Evolutionary conservation across 73 alveolate genomes (phyloP).

Genomic region (Blepharisma stoltei): DNA sequence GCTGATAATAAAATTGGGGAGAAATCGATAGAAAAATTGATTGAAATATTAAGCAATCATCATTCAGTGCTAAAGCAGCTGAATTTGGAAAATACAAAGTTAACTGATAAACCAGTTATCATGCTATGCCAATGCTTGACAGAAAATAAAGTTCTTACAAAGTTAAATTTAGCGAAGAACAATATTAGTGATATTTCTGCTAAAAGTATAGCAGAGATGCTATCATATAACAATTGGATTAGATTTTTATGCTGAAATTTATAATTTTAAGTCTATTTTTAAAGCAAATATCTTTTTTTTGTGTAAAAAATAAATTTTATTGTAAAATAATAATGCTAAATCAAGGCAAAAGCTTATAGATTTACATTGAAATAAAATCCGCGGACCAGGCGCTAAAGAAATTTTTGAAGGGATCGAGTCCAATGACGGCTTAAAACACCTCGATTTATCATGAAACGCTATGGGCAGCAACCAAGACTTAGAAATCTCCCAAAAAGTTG

Average conservation of each 20-base stretch:
- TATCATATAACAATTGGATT: not conserved
- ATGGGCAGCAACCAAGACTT: not conserved
- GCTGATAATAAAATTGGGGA: not conserved
- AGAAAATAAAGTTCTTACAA: not conserved
- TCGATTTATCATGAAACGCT: not conserved
- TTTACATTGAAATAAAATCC: conserved; percentile 54
- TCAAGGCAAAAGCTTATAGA: too few relatives aligned
- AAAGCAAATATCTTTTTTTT: too few relatives aligned
- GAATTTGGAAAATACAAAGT: not conserved
- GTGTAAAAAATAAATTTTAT: too few relatives aligned
- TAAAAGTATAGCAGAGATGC: not conserved
- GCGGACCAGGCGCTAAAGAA: conserved; percentile 44
- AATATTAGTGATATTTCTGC: not conserved
- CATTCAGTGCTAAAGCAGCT: not conserved
- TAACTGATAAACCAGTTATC: not conserved
- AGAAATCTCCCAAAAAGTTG: conserved; percentile 28
- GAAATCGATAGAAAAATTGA: not conserved
- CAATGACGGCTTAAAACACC: not conserved
- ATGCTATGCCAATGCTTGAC: not conserved
- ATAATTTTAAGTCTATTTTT: too few relatives aligned
- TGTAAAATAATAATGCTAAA: too few relatives aligned
- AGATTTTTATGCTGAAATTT: too few relatives aligned
- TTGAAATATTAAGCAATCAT: not conserved
- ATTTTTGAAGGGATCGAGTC: not conserved
- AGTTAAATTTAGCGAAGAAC: not conserved